phyloP scores from a whole-genome alignment of 257 asterid species.

The Coffea canephora region DNA sequence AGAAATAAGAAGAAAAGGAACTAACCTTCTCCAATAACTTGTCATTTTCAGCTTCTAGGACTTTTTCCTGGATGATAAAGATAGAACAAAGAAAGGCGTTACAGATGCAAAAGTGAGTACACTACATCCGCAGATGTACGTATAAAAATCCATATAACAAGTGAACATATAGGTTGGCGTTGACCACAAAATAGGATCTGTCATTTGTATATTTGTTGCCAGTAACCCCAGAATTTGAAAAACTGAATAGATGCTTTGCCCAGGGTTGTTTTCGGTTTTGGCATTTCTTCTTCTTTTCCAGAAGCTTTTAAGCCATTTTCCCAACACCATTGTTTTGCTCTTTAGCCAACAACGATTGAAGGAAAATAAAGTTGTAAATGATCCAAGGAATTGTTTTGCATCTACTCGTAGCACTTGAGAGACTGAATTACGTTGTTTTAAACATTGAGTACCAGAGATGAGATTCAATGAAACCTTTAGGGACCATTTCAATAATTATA shows the following conservation, averaged over 20 bases:
- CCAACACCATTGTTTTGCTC: background rate
- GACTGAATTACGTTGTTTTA: background rate
- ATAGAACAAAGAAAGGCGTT: background rate
- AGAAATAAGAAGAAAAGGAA: background rate
- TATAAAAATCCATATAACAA: background rate
- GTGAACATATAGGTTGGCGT: background rate
- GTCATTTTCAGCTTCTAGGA: conserved; percentile 75
- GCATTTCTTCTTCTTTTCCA: background rate
- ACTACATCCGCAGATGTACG: background rate
- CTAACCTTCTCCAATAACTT: conserved; percentile 66
- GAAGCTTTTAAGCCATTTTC: background rate
- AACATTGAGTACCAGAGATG: background rate
- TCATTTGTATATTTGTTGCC: background rate
- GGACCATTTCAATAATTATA: background rate
- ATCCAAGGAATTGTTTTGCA: background rate
- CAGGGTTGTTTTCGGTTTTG: background rate
- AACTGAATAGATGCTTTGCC: background rate
- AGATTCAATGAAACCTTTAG: background rate
- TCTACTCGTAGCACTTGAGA: background rate
- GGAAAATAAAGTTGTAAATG: background rate
- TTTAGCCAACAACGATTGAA: background rate
- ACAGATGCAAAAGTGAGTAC: background rate
- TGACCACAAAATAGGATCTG: background rate
- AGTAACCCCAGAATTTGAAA: background rate
- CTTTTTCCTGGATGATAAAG: conserved; percentile 48